Percentiles rank a stretch among this genome's conserved stretches.
These are phyloP conservation scores for Neoscytalidium dimidiatum DNA, from an alignment of 2,329 filamentous ascomycete species.

Conservation along the genomic window DNA sequence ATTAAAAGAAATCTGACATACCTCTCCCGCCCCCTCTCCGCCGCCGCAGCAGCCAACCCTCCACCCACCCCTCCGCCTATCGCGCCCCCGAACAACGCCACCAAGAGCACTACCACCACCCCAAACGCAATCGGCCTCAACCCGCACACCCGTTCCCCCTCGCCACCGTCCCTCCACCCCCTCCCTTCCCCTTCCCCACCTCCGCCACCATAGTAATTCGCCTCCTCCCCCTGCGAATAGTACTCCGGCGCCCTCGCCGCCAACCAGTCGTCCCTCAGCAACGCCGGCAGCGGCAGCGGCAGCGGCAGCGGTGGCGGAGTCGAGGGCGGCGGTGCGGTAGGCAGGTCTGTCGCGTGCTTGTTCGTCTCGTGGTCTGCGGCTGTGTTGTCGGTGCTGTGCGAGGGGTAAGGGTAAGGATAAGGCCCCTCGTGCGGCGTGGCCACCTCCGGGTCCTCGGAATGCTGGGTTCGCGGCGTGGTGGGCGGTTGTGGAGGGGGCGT, in stretches of 20 bases:
- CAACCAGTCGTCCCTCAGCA: not conserved
- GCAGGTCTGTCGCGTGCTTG: not conserved
- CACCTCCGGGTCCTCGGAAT: not conserved
- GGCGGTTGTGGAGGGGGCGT: not conserved
- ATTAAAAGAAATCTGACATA: not conserved
- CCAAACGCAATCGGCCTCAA: not conserved
- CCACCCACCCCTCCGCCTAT: slow-evolving; percentile 4
- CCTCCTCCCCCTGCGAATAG: not conserved
- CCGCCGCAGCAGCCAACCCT: not conserved
- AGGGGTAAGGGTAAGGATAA: not conserved
- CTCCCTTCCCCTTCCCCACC: not conserved
- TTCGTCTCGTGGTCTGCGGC: not conserved
- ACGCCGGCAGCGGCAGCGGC: not conserved
- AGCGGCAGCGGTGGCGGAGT: not conserved
- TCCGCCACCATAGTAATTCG: not conserved
- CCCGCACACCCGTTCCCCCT: not conserved
- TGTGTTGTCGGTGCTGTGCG: not conserved
- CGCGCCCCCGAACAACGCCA: not conserved
- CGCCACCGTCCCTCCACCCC: not conserved
- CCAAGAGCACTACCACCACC: not conserved
- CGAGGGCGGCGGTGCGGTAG: not conserved
- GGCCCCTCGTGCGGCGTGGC: not conserved
- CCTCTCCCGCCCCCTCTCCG: not conserved
- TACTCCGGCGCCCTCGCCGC: slow-evolving; percentile 6
- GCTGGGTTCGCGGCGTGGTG: not conserved